Evolutionary conservation across 2,329 filamentous ascomycete species (phyloP).

Genomic region (Fusarium proliferatum): DNA sequence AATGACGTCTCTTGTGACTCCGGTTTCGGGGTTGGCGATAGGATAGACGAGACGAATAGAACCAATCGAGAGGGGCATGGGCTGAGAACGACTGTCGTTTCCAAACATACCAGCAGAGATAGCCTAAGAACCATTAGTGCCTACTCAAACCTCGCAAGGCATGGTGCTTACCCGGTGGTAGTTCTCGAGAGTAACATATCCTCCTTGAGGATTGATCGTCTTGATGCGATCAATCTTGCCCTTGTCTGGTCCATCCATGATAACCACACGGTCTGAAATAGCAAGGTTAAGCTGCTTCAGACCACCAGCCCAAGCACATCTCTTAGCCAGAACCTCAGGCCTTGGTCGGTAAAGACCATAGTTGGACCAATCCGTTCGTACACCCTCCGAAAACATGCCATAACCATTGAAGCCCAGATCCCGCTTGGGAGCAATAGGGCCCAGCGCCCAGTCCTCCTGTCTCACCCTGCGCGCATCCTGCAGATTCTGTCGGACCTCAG

Average conservation of each 20-base stretch:
- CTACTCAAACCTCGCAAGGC: neutral
- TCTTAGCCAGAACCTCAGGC: slow-evolving; percentile 53
- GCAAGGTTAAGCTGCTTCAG: slow-evolving; percentile 70
- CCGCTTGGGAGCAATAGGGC: slow-evolving; percentile 80
- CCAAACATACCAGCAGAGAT: slow-evolving; percentile 48
- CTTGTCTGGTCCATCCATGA: slow-evolving; percentile 81
- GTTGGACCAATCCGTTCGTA: slow-evolving; percentile 52
- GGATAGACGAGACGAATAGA: slow-evolving; percentile 86
- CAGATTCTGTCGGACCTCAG: slow-evolving; percentile 51
- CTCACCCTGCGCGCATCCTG: slow-evolving; percentile 62
- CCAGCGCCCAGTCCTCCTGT: slow-evolving; percentile 81
- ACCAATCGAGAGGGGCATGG: slow-evolving; percentile 70
- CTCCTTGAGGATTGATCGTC: slow-evolving; percentile 64
- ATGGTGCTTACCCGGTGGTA: slow-evolving; percentile 70
- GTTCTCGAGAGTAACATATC: slow-evolving; percentile 70
- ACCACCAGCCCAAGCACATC: slow-evolving; percentile 67
- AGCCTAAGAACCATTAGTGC: slow-evolving; percentile 36
- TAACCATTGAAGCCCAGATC: slow-evolving; percentile 74
- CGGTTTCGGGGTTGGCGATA: slow-evolving; percentile 73
- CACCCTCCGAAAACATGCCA: slow-evolving; percentile 62
- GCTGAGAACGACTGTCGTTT: slow-evolving; percentile 44
- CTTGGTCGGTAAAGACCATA: slow-evolving; percentile 45
- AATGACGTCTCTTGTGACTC: slow-evolving; percentile 76
- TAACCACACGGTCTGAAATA: slow-evolving; percentile 81
- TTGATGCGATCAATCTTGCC: slow-evolving; percentile 84